Conservation (phyloP, 192 early-diverging fungal species). For the Coemansia sp. region DNA sequence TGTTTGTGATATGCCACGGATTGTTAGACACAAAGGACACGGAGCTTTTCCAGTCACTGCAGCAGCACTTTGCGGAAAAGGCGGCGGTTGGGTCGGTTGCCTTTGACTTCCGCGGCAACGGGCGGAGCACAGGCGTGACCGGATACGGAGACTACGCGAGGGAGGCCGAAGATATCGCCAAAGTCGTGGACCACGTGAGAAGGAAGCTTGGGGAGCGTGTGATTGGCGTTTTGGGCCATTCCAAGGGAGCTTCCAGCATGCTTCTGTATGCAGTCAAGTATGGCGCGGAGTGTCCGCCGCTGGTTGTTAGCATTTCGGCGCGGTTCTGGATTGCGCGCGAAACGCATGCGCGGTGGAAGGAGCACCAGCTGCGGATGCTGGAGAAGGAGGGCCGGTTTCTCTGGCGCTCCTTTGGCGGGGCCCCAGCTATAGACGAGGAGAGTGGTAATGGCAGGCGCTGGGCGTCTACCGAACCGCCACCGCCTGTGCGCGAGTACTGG, state of each 20-base stretch:
- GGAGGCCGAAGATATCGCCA: conserved; percentile 53
- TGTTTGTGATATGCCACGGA: conserved; percentile 59
- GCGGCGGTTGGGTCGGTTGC: conserved; percentile 36
- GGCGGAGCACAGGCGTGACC: conserved; percentile 56
- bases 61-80: conserved; percentile 4
- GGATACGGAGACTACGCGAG: conserved; percentile 58
- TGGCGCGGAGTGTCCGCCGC: conserved; percentile 32
- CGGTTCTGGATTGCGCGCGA: conserved; percentile 56
- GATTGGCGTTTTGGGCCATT: conserved; percentile 54
- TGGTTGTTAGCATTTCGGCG: conserved; percentile 53
- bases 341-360: conserved; percentile 48
- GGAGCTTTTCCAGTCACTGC: conserved; percentile 28
- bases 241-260: conserved; percentile 57
- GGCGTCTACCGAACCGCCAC: too few relatives aligned
- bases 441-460: conserved; percentile 15
- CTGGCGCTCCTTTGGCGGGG: conserved; percentile 49
- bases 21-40: conserved; percentile 54
- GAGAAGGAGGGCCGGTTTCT: conserved; percentile 48
- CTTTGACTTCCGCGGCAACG: conserved; percentile 63
- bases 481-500: conserved; percentile 40
- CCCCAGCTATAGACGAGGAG: conserved; percentile 13
- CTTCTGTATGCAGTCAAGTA: conserved; percentile 56
- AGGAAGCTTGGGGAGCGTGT: conserved; percentile 23
- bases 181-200: conserved; percentile 36
- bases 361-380: conserved; percentile 42